Percentiles rank a stretch among this genome's conserved stretches.
phyloP scores from a whole-genome alignment of 2,329 filamentous ascomycete genomes.

The Dendrostoma leiphaemia region DNA sequence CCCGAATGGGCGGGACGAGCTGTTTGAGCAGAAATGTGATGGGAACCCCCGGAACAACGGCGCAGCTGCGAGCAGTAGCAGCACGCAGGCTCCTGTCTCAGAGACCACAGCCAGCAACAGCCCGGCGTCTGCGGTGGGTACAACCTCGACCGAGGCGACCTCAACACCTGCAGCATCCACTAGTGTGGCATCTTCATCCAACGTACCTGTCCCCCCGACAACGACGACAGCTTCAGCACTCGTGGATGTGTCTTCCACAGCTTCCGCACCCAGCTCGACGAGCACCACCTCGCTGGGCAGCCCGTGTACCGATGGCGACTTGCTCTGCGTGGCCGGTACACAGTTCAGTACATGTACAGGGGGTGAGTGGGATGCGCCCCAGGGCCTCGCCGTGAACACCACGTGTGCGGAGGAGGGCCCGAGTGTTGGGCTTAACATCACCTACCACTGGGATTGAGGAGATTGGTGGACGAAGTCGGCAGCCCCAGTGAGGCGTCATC shows the following conservation, averaged over 20 bases:
- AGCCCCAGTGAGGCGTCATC: no score
- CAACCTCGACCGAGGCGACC: background rate
- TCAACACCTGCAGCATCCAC: background rate
- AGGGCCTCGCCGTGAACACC: slow-evolving; percentile 2
- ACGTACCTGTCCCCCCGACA: background rate
- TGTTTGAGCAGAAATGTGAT: slow-evolving; percentile 30
- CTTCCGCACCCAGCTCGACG: background rate
- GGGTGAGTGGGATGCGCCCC: slow-evolving; percentile 10
- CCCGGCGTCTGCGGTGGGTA: background rate
- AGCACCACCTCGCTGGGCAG: background rate
- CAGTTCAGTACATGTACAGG: slow-evolving; percentile 16
- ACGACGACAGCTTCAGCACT: background rate
- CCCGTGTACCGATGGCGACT: slow-evolving; percentile 8
- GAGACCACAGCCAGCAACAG: background rate
- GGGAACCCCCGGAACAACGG: slow-evolving; percentile 26
- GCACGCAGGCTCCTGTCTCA: background rate
- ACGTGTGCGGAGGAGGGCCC: slow-evolving; percentile 9
- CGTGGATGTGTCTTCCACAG: background rate
- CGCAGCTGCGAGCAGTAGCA: background rate
- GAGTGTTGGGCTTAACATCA: slow-evolving; percentile 5
- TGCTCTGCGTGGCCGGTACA: slow-evolving; percentile 10
- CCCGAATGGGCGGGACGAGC: slow-evolving; percentile 30
- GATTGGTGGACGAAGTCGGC: no score
- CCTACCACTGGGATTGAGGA: background rate
- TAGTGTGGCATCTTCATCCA: background rate